Evolutionary conservation across 805 yeast species (phyloP).

Genomic region (Candida nanaspora): DNA sequence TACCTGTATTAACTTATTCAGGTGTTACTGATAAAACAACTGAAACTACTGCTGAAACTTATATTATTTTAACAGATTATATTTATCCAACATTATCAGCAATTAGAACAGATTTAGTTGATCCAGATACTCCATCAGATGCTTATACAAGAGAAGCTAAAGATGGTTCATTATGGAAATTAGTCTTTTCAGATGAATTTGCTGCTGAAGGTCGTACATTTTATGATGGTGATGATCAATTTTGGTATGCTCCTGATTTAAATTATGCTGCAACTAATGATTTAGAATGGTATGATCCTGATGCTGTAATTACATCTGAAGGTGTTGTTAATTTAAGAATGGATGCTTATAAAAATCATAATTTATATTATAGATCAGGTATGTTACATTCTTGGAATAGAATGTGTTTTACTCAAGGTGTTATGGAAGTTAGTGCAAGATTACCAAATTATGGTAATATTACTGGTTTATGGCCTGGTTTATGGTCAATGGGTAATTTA

Average conservation of each 20-base stretch:
- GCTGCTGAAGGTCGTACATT: slow-evolving; percentile 76
- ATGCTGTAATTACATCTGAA: slow-evolving; percentile 60
- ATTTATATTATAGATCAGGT: slow-evolving; percentile 69
- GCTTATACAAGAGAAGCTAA: slow-evolving; percentile 39
- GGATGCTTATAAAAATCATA: slow-evolving; percentile 71
- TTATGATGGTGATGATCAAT: slow-evolving; percentile 76
- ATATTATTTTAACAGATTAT: slow-evolving; percentile 46
- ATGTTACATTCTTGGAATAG: slow-evolving; percentile 89
- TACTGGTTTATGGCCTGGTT: slow-evolving; percentile 83
- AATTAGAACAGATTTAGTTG: slow-evolving; percentile 43
- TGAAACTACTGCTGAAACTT: slow-evolving; percentile 12
- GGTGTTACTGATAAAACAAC: slow-evolving; percentile 41
- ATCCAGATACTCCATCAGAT: slow-evolving; percentile 53
- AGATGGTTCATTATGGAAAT: slow-evolving; percentile 54
- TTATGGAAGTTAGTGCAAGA: slow-evolving; percentile 59
- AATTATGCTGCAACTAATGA: slow-evolving; percentile 76
- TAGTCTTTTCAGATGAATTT: slow-evolving; percentile 81
- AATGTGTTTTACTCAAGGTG: slow-evolving; percentile 73
- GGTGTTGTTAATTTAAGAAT: slow-evolving; percentile 58
- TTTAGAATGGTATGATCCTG: slow-evolving; percentile 85
- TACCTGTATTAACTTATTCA: slow-evolving; percentile 81
- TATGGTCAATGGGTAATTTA: slow-evolving; percentile 81
- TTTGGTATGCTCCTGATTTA: slow-evolving; percentile 69
- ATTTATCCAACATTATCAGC: slow-evolving; percentile 50
- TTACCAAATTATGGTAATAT: slow-evolving; percentile 66